Percentiles rank a stretch among this genome's conserved stretches.
Evolutionary conservation across 371 early-diverging fungal genomes (phyloP).

Genomic region (Mucor mucedo): DNA sequence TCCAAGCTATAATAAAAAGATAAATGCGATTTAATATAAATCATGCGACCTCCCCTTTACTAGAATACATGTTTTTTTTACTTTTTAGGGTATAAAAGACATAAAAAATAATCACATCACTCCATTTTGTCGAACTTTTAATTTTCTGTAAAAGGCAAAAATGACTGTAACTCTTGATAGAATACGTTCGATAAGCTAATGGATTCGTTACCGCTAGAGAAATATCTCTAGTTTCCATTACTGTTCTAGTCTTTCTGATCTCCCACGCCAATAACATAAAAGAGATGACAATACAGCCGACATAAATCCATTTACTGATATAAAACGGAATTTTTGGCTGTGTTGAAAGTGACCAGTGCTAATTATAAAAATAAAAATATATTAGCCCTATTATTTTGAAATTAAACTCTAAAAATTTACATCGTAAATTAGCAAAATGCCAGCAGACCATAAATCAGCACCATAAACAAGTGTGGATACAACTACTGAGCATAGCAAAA

Average conservation of each 20-base stretch:
- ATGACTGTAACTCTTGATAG: constrained; percentile 65
- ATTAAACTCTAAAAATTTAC: constrained; percentile 18
- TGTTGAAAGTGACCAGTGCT: constrained; percentile 42
- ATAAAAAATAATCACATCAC: constrained; percentile 83
- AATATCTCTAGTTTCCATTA: constrained; percentile 75
- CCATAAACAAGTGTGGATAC: constrained; percentile 77
- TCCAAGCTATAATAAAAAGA: constrained; percentile 67
- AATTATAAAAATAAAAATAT: not conserved
- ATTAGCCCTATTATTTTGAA: not conserved
- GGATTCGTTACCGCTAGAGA: constrained; percentile 78
- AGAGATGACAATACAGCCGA: constrained; percentile 71
- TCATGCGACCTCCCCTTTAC: not conserved
- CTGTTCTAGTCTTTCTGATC: constrained; percentile 68
- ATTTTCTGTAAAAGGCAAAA: constrained; percentile 85
- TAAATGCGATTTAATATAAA: not conserved
- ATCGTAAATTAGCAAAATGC: constrained; percentile 53
- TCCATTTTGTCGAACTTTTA: constrained; percentile 63
- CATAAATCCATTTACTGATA: constrained; percentile 67
- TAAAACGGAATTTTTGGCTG: constrained; percentile 48
- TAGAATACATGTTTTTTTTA: constrained; percentile 22
- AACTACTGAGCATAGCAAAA: constrained; percentile 70
- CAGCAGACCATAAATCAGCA: constrained; percentile 76
- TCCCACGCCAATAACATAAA: constrained; percentile 76
- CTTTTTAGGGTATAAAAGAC: constrained; percentile 87
- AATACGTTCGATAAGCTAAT: constrained; percentile 74